Base-by-base conservation (phyloP, 179 eudicot genomes). In the Silene noctiflora region DNA sequence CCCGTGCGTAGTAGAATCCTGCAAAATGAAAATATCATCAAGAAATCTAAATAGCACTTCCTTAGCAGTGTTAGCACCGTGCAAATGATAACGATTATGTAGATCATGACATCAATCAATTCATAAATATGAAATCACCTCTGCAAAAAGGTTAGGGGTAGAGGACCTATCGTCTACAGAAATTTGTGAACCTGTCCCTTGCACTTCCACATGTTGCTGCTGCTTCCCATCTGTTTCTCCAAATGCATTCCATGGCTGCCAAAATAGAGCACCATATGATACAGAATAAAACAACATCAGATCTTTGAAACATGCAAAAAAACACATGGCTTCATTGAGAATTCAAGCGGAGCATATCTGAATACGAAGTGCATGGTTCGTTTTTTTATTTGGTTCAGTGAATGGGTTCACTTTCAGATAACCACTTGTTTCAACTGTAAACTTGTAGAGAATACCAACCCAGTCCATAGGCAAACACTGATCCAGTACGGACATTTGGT, bases 211-310 rank as follows among this genome's bases (percentile, higher is more conserved):
- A 63, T 22, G 75, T 60, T 68, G 81, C 60, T 51, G 78, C 48
- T 72, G 80, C 60, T 73, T 79, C 75, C 65, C 81, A 51, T 46
- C 46, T 24, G 75, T 76, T 74, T 85, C 87, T 65, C 84, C 90
- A 83, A 88, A 91, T 29, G 91, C 87, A 77, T 85, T 85, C 97
- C 97, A 91, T 24, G 84, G 77, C 93, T 89, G 86, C 76, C 77
- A n/a, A 72, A 51, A 59, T 48, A 59, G 29, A 61, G 67, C 13
- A 35, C 35, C 65, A 19, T n/a, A n/a, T n/a, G n/a, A n/a, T n/a
- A 33, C 24, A 51, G 48, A 65, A 29, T 24, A 8, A 22, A 14
- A 48, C 12, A 14, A 48, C 12, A 53, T 35, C 42, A 59, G 39
- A 12, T 21, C 33, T 21, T 31, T 55, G 22, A n/a, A 74, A 27